phyloP scores from a whole-genome alignment of 768 basidiomycete species.

The Rhodotorula toruloides region DNA sequence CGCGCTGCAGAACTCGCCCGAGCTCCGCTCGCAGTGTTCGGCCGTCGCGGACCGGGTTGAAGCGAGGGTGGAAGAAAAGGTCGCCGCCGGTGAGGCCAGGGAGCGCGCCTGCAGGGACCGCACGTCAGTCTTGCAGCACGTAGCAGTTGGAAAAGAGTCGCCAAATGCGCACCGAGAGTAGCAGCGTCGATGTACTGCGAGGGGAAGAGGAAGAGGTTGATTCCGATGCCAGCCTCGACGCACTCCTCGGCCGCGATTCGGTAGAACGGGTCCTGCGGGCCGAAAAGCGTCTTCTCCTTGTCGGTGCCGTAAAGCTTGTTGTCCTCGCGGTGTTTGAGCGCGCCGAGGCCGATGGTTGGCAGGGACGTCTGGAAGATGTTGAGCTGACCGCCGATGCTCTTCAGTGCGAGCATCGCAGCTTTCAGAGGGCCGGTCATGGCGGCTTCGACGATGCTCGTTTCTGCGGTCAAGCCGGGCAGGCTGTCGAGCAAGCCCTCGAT shows the following conservation, averaged over 20 bases:
- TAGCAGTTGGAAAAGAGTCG: too few relatives aligned
- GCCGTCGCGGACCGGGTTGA: constrained; percentile 64
- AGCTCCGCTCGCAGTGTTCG: constrained; percentile 68
- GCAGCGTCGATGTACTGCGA: constrained; percentile 76
- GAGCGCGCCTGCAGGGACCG: constrained; percentile 45
- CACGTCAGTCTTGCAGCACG: neutral
- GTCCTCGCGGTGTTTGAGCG: too few relatives aligned
- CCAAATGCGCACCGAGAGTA: constrained; percentile 65
- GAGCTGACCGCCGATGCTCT: constrained; percentile 42
- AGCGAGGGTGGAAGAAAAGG: constrained; percentile 87
- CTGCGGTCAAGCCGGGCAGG: constrained; percentile 60
- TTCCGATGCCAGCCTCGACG: constrained; percentile 80
- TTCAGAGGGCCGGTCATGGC: constrained; percentile 74
- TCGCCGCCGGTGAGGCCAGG: constrained; percentile 79
- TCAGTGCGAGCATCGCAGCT: constrained; percentile 63
- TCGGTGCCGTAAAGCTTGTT: too few relatives aligned
- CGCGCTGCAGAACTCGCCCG: constrained; percentile 60
- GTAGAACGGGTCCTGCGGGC: constrained; percentile 74
- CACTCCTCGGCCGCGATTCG: constrained; percentile 77
- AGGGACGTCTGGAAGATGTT: constrained; percentile 45
- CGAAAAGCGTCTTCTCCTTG: constrained; percentile 75
- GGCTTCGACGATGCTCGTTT: constrained; percentile 54
- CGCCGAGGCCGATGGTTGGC: constrained; percentile 43
- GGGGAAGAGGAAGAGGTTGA: constrained; percentile 81
- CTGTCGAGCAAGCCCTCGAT: constrained; percentile 64